A percentile compares a stretch with the other conserved stretches of the same genome.
phyloP scores from a whole-genome alignment of 306 rosid genomes.

The Lotus japonicus region DNA sequence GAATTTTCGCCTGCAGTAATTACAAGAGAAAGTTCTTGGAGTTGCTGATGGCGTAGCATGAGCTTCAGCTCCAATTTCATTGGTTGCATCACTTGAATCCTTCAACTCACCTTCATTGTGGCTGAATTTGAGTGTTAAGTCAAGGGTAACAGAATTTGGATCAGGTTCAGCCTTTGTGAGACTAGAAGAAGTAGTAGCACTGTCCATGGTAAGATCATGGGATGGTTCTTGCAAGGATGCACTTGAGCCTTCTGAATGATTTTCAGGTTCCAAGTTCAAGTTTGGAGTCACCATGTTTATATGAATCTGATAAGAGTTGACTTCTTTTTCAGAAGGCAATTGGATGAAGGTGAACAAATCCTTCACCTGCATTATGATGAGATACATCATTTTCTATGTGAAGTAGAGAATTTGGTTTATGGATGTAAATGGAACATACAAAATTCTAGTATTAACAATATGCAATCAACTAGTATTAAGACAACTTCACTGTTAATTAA shows the following conservation, averaged over 20 bases:
- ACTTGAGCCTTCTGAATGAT: constrained; percentile 42
- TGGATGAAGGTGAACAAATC: constrained; percentile 18
- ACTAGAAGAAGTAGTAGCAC: constrained; percentile 48
- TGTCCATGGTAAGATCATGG: constrained; percentile 42
- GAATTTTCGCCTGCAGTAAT: constrained; percentile 81
- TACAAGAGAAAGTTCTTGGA: constrained; percentile 80
- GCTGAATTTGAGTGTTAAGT: constrained; percentile 63
- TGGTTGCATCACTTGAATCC: constrained; percentile 45
- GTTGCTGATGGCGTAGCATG: constrained; percentile 35
- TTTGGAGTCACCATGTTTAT: constrained; percentile 57
- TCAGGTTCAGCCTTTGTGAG: constrained; percentile 36
- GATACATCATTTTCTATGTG: neutral
- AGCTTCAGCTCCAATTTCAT: constrained; percentile 40
- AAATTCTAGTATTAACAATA: neutral
- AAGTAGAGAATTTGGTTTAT: neutral
- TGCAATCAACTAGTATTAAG: too few relatives aligned
- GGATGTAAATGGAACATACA: neutral
- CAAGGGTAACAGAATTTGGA: constrained; percentile 44
- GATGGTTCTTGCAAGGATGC: constrained; percentile 38
- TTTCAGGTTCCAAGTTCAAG: constrained; percentile 61
- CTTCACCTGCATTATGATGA: constrained; percentile 30
- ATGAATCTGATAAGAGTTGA: constrained; percentile 4
- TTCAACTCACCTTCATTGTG: constrained; percentile 37
- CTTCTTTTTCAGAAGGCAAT: constrained; percentile 13
- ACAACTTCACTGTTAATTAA: too few relatives aligned